A percentile compares a stretch with the other conserved stretches of the same genome.
These are phyloP conservation scores for Sicyos edulis DNA, from an alignment of 306 rosid species.

Conservation along the genomic window DNA sequence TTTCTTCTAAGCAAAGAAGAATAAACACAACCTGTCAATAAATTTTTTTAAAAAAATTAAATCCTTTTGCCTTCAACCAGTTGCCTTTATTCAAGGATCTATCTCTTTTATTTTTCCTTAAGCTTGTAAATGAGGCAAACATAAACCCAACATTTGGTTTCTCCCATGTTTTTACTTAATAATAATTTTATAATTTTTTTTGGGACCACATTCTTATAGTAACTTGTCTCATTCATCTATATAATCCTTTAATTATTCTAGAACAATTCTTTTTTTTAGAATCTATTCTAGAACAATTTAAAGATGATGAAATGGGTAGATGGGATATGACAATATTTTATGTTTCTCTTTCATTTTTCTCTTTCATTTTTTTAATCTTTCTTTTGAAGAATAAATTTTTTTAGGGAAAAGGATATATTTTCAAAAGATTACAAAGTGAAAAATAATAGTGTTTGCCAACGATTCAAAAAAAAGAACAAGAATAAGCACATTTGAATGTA, in stretches of 20 bases:
- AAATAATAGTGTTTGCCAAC: too few relatives aligned
- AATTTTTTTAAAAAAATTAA: too few relatives aligned
- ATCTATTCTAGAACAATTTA: neutral
- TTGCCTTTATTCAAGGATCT: slow-evolving; percentile 17
- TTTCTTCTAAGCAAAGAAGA: slow-evolving; percentile 14
- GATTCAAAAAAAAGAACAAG: too few relatives aligned
- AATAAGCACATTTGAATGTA: too few relatives aligned
- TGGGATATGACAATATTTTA: neutral
- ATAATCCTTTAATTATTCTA: too few relatives aligned
- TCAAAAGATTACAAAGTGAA: neutral
- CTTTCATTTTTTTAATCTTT: neutral
- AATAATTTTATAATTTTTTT: neutral
- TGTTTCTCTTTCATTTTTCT: neutral
- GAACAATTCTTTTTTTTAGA: too few relatives aligned
- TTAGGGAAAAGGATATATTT: neutral
- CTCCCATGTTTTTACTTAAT: neutral
- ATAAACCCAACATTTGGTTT: slow-evolving; percentile 16
- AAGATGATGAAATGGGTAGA: neutral
- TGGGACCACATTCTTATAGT: too few relatives aligned
- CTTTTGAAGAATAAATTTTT: too few relatives aligned
- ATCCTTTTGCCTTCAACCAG: too few relatives aligned
- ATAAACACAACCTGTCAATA: neutral
- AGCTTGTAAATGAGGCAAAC: slow-evolving; percentile 17
- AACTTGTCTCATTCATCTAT: too few relatives aligned
- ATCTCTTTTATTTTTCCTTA: neutral